These are phyloP conservation scores for Periconia sp. DNA, from an alignment of 2,329 filamentous ascomycete species.

Conservation along the genomic window DNA sequence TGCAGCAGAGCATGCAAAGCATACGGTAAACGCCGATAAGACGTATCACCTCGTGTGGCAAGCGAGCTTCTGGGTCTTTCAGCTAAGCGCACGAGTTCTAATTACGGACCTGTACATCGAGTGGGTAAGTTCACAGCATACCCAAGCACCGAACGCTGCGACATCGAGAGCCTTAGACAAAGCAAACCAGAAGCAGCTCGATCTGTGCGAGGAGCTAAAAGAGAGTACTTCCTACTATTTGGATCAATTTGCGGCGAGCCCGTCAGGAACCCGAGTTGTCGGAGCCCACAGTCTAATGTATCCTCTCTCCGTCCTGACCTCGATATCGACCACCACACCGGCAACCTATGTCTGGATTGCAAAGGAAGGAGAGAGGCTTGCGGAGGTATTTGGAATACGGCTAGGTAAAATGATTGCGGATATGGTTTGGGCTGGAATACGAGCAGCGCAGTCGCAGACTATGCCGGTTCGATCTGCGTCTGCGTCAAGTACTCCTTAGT, in stretches of 20 bases:
- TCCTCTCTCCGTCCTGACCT: conserved; percentile 17
- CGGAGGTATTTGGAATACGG: conserved; percentile 16
- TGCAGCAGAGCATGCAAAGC: background rate
- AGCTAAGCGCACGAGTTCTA: conserved; percentile 12
- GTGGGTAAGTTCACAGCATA: conserved; percentile 11
- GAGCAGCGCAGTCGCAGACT: too few species aligned
- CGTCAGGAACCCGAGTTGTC: conserved; percentile 9
- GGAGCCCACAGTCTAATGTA: conserved; percentile 18
- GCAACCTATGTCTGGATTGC: conserved; percentile 16
- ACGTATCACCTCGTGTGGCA: conserved; percentile 16
- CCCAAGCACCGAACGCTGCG: background rate
- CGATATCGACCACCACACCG: background rate
- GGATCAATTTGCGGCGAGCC: conserved; percentile 4
- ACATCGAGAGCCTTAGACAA: background rate
- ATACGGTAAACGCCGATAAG: conserved; percentile 2
- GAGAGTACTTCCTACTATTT: conserved; percentile 16
- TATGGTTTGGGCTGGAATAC: background rate
- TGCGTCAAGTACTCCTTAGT: too few species aligned
- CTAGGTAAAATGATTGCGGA: conserved; percentile 20
- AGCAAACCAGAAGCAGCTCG: conserved; percentile 5
- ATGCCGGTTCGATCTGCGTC: too few species aligned
- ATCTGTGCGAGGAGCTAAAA: conserved; percentile 10
- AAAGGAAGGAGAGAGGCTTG: conserved; percentile 11
- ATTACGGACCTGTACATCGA: conserved; percentile 15
- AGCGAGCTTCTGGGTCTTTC: conserved; percentile 16